Evolutionary conservation across 2,329 filamentous ascomycete genomes (phyloP), one percentile per base, ranked within the genome.

Genomic region (Penicillium sp.): DNA sequence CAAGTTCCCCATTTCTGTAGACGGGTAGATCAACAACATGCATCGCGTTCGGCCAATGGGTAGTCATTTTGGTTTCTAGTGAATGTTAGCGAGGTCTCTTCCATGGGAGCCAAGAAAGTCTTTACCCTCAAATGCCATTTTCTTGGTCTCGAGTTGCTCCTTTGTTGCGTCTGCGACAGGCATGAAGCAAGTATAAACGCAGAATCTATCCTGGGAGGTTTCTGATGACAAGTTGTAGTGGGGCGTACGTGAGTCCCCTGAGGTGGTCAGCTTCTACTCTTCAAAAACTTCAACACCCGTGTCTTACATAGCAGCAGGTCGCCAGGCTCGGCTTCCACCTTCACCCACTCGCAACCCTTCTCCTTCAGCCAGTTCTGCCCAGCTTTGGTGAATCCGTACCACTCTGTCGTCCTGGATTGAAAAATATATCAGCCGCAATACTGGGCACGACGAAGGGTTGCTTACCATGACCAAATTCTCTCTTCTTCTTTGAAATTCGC

Each of bases 101-200:
- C 5, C 13, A 29, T 2, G 14, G 10, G 21, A 9, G 5, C 8
- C 10, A 22, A 22, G 4, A 7, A 31, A 31, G 24, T 27, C 31
- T 4, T 4, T 44, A 44, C 42, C 42, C 11, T 77, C 74, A 47
- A 73, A 79, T 0, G 75, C 75, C 3, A 62, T 61, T 65, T 73
- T 75, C 71, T 79, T 79, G n/a, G 71, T 62, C 5, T 70, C 24
- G 2, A 79, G 65, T 22, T 77, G 73, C 44, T 76, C 77, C 49
- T 73, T 71, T 22, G 54, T 73, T 18, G 63, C 76, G 31, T 69
- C 71, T 9, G 64, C 62, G 11, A 72, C 77, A n/a, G 74, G 76
- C 73, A 67, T 78, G 43, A 70, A 75, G 40, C 68, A 75, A 0
- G 75, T 74, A 52, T 78, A 77, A 8, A 75, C 64, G 4, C 65